These are phyloP conservation scores for Heterococcus sp. DNA, from an alignment of 108 stramenopile genomes.

Conservation along the genomic window DNA sequence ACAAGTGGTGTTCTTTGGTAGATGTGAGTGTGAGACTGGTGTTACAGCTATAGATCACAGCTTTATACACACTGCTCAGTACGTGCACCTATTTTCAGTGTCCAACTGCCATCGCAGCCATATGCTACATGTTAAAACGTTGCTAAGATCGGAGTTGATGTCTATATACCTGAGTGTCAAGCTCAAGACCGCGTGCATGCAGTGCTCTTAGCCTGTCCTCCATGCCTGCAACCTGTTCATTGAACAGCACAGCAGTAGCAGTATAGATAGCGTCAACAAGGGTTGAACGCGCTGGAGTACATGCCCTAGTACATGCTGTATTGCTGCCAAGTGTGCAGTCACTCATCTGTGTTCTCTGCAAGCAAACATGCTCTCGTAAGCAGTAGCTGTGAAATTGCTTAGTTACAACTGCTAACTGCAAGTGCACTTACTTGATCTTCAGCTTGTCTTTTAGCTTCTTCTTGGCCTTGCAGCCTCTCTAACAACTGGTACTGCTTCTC, in stretches of 20 bases:
- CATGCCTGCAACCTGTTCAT: constrained; percentile 56
- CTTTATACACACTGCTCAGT: background rate
- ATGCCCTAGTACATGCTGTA: no score
- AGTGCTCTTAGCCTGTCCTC: constrained; percentile 67
- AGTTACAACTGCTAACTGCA: background rate
- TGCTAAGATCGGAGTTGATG: background rate
- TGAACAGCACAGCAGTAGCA: background rate
- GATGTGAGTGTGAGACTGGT: no score
- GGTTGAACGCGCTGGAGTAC: no score
- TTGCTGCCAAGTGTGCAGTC: no score
- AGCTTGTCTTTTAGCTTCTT: constrained; percentile 72
- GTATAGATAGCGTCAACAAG: background rate
- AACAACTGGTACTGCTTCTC: constrained; percentile 57
- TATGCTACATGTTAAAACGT: background rate
- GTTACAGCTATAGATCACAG: no score
- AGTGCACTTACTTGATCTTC: constrained; percentile 56
- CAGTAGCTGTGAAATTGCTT: background rate
- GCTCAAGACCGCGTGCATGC: constrained; percentile 64
- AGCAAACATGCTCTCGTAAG: background rate
- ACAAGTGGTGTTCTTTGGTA: background rate
- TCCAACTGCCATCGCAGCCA: background rate
- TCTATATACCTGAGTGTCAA: constrained; percentile 68
- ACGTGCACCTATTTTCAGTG: background rate
- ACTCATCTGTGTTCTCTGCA: background rate
- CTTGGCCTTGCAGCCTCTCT: constrained; percentile 77